Evolutionary conservation across 1,284 basidiomycete genomes (phyloP), one percentile per base, ranked within the genome.

Genomic region (Irpex lacteus): DNA sequence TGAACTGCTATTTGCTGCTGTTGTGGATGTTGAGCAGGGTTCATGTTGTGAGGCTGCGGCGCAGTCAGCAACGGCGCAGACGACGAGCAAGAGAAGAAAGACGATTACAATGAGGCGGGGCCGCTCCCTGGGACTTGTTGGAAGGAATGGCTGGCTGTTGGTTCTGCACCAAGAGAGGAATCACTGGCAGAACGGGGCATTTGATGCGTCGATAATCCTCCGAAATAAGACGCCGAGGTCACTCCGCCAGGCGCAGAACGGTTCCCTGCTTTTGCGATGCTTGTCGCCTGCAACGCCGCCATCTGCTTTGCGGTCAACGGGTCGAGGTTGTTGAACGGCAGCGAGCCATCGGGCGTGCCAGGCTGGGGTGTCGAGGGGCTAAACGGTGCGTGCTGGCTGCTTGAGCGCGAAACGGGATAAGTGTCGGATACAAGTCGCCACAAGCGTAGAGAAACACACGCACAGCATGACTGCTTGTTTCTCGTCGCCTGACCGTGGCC

Each of bases 261-360:
- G 70, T 87, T 88, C 66, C 80, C 77, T 67, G 85, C 83, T 75
- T 88, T 84, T 70, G 84, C 85, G 68, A 86, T 80, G 69, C 81
- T 85, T 61, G 82, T 87, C 62, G 83, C 87, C 70, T 80, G 86
- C 69, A 92, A 84, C 15, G 87, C 86, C 44, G 88, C 87, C 84
- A 91, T 89, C 76, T 92, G 91, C 74, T 91, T 92, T 66, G 87
- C 86, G 61, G 83, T 84, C 60, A 67, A 69, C 63, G 74, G 71
- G 65, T 77, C 74, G 60, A 75, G 70, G 65, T 66, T 69, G 54
- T 53, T 61, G 68, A 72, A 72, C 53, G 65, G 62, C 47, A 70
- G 64, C 18, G 66, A 61, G 56, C 53, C 60, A 63, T 68, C 69
- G 47, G 13, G 54, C 9, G 26, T 34, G 34, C 52, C 19, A 9